Percentiles rank a stretch among this genome's conserved stretches.
These are phyloP conservation scores for Bipolaris zeicola DNA, from an alignment of 2,329 filamentous ascomycete genomes.

Conservation along the genomic window DNA sequence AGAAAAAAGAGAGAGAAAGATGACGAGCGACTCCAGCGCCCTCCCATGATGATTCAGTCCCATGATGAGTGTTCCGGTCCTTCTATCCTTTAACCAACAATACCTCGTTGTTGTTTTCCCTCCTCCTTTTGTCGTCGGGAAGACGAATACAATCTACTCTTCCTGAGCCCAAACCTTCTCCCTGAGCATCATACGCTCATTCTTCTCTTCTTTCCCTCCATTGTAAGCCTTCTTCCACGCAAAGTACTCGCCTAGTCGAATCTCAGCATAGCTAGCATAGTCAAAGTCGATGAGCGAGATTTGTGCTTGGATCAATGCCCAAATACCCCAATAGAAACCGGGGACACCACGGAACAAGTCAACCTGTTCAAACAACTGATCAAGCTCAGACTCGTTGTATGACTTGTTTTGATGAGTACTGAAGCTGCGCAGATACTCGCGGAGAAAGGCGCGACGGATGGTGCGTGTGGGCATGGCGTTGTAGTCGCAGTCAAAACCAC, in stretches of 20 bases:
- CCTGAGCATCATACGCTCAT: conserved; percentile 63
- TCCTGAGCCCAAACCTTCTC: conserved; percentile 80
- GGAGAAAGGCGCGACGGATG: conserved; percentile 79
- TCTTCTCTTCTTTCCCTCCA: conserved; percentile 67
- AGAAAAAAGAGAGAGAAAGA: no score
- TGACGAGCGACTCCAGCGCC: no score
- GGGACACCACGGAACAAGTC: conserved; percentile 87
- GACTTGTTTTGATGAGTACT: conserved; percentile 47
- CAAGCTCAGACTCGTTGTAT: conserved; percentile 63
- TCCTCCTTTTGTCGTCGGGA: background rate
- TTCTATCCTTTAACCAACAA: background rate
- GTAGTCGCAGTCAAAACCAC: conserved; percentile 94
- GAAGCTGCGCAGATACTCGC: conserved; percentile 81
- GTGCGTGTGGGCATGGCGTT: conserved; percentile 76
- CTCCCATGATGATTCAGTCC: no score
- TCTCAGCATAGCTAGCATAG: conserved; percentile 88
- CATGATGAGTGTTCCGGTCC: no score
- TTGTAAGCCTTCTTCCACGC: conserved; percentile 81
- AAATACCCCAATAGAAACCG: conserved; percentile 90
- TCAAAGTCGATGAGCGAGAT: conserved; percentile 98
- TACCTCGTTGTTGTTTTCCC: background rate
- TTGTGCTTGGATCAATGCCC: conserved; percentile 90
- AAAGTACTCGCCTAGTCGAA: conserved; percentile 87
- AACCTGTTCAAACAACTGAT: conserved; percentile 76
- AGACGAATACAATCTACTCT: conserved; percentile 22